Evolutionary conservation across 2,329 filamentous ascomycete species (phyloP).

Genomic region (Hypocrella siamensis): DNA sequence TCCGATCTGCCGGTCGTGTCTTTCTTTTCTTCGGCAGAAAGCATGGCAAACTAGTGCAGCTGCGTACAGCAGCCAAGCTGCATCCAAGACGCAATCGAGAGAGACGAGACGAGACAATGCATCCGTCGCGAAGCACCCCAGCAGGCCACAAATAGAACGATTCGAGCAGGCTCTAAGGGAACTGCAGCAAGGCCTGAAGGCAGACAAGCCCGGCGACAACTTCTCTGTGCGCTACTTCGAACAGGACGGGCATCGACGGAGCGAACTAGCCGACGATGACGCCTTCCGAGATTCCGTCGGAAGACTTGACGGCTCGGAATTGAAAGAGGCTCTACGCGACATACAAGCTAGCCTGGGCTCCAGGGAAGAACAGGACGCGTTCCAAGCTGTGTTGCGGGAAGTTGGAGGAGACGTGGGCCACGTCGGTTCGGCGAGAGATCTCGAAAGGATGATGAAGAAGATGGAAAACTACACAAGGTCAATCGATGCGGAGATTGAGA

Average conservation of each 20-base stretch:
- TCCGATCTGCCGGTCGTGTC: slow-evolving; percentile 22
- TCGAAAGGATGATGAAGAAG: slow-evolving; percentile 17
- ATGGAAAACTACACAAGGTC: slow-evolving; percentile 19
- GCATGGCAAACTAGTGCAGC: slow-evolving; percentile 13
- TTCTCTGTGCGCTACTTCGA: slow-evolving; percentile 32
- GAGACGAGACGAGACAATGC: slow-evolving; percentile 6
- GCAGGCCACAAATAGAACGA: slow-evolving; percentile 11
- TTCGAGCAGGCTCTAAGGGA: slow-evolving; percentile 13
- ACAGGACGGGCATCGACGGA: slow-evolving; percentile 21
- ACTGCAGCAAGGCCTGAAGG: slow-evolving; percentile 8
- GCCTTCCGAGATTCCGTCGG: slow-evolving; percentile 24
- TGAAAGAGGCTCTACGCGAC: slow-evolving; percentile 19
- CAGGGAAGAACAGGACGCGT: slow-evolving; percentile 16
- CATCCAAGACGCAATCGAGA: slow-evolving; percentile 6
- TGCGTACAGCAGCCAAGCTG: slow-evolving; percentile 17
- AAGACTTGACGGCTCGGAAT: slow-evolving; percentile 17
- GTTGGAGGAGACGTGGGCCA: slow-evolving; percentile 15
- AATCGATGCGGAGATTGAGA: slow-evolving; percentile 19
- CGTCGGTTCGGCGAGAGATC: slow-evolving; percentile 15
- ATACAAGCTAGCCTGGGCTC: slow-evolving; percentile 21
- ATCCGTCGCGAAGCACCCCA: slow-evolving; percentile 10
- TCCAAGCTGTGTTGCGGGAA: slow-evolving; percentile 18
- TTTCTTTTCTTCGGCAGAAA: slow-evolving; percentile 13
- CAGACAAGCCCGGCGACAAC: slow-evolving; percentile 6
- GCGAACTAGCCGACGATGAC: slow-evolving; percentile 21